Evolutionary conservation across 2,329 filamentous ascomycete genomes (phyloP).

Genomic region (Trichoderma citrinoviride): DNA sequence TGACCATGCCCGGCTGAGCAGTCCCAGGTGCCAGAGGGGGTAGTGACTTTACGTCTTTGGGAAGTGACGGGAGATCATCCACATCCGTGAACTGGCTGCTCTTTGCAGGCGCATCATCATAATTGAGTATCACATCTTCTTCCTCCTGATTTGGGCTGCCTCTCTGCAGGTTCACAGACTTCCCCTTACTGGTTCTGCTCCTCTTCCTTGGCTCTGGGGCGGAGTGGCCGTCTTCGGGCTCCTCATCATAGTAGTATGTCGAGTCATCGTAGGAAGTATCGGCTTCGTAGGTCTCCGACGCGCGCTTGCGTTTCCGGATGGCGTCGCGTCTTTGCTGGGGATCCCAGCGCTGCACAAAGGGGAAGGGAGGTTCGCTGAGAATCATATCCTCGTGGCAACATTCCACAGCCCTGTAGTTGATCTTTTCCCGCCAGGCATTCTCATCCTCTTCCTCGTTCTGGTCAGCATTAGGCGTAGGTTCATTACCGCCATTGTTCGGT

Average conservation of each 20-base stretch:
- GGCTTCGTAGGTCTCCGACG: conserved; percentile 36
- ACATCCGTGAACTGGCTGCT: conserved; percentile 47
- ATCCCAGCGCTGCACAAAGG: conserved; percentile 88
- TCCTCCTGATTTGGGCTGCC: conserved; percentile 22
- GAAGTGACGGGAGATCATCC: conserved; percentile 63
- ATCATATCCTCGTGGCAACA: conserved; percentile 69
- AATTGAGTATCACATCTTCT: conserved; percentile 42
- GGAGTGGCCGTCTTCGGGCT: conserved; percentile 35
- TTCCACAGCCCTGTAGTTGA: conserved; percentile 77
- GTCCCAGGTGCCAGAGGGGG: conserved; percentile 48
- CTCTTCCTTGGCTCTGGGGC: conserved; percentile 27
- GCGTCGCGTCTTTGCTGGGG: conserved; percentile 57
- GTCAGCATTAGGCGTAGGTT: conserved; percentile 1
- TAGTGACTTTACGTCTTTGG: conserved; percentile 55
- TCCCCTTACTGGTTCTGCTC: conserved; percentile 43
- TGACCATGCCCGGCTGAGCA: conserved; percentile 57
- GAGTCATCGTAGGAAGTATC: conserved; percentile 33
- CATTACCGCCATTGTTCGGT: conserved; percentile 13
- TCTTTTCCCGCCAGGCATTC: conserved; percentile 70
- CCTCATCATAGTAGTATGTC: conserved; percentile 33
- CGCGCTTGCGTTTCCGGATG: conserved; percentile 51
- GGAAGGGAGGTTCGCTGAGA: conserved; percentile 78
- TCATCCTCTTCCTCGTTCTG: conserved; percentile 41
- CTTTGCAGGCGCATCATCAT: conserved; percentile 36
- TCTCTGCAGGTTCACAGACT: conserved; percentile 25